These are phyloP conservation scores for Ascosphaera aggregata DNA, from an alignment of 2,329 filamentous ascomycete species.

Conservation along the genomic window DNA sequence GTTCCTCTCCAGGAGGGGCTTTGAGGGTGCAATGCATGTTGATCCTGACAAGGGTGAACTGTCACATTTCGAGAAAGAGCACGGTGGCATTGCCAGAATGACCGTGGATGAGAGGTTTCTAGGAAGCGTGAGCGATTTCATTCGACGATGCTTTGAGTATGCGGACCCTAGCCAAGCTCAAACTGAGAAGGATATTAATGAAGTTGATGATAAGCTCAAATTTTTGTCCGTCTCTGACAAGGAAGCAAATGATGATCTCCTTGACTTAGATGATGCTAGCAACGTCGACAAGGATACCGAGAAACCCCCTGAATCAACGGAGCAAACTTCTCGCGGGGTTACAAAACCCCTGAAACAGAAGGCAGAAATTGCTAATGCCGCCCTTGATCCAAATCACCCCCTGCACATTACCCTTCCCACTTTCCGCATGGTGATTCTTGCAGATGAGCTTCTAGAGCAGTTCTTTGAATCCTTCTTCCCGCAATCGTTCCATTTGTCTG, in stretches of 20 bases:
- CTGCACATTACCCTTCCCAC: constrained; percentile 91
- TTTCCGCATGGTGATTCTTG: constrained; percentile 95
- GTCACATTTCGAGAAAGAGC: constrained; percentile 13
- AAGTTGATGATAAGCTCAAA: constrained; percentile 41
- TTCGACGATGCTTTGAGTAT: constrained; percentile 90
- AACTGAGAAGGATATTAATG: constrained; percentile 11
- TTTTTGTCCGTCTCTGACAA: constrained; percentile 56
- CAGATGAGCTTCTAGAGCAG: constrained; percentile 82
- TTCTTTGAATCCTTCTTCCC: constrained; percentile 97
- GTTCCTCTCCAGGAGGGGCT: constrained; percentile 72
- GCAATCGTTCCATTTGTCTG: constrained; percentile 70
- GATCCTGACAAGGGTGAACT: constrained; percentile 22
- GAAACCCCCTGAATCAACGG: constrained; percentile 2
- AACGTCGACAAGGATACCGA: constrained; percentile 6
- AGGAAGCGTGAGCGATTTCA: constrained; percentile 85
- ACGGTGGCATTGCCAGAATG: constrained; percentile 21
- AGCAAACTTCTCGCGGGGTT: constrained; percentile 2
- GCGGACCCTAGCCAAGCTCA: constrained; percentile 65
- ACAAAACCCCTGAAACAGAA: constrained; percentile 32
- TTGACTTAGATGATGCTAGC: constrained; percentile 11
- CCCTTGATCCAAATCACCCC: constrained; percentile 78
- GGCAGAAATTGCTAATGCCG: constrained; percentile 62
- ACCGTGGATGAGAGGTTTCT: constrained; percentile 71
- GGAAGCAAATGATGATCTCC: constrained; percentile 24
- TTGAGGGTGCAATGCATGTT: constrained; percentile 49